phyloP scores from a whole-genome alignment of 2,329 filamentous ascomycete genomes.

The Penicillium hordei region DNA sequence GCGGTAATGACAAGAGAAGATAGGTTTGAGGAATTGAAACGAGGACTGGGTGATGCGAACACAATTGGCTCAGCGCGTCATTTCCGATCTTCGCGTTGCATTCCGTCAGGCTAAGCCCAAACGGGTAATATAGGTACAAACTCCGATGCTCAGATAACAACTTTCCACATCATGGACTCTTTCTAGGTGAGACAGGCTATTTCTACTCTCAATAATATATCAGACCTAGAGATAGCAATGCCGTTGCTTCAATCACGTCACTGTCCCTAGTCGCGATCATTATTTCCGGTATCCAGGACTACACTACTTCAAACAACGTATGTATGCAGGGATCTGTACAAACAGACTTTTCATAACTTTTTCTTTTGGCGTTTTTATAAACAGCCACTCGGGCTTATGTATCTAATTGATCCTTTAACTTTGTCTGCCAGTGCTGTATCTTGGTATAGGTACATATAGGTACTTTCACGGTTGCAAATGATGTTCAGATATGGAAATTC shows the following conservation, averaged over 20 bases:
- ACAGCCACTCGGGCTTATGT: neutral
- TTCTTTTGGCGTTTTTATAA: neutral
- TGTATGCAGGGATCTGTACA: neutral
- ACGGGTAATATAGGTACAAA: slow-evolving; percentile 30
- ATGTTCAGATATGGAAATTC: neutral
- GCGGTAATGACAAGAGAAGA: neutral
- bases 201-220: neutral
- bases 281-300: slow-evolving; percentile 3
- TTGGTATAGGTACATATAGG: neutral
- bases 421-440: neutral
- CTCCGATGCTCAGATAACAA: slow-evolving; percentile 14
- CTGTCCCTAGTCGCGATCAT: neutral
- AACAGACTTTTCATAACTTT: neutral
- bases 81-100: slow-evolving; percentile 22
- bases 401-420: neutral
- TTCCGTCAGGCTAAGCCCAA: slow-evolving; percentile 30
- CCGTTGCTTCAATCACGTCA: neutral
- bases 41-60: slow-evolving; percentile 8
- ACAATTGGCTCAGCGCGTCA: slow-evolving; percentile 21
- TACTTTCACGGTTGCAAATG: neutral
- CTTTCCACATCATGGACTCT: neutral
- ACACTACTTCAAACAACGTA: neutral
- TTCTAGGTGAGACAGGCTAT: neutral
- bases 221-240: neutral
- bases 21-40: slow-evolving; percentile 8